Conservation (phyloP, 129 eudicot genomes). For the Helichrysum umbraculigerum region DNA sequence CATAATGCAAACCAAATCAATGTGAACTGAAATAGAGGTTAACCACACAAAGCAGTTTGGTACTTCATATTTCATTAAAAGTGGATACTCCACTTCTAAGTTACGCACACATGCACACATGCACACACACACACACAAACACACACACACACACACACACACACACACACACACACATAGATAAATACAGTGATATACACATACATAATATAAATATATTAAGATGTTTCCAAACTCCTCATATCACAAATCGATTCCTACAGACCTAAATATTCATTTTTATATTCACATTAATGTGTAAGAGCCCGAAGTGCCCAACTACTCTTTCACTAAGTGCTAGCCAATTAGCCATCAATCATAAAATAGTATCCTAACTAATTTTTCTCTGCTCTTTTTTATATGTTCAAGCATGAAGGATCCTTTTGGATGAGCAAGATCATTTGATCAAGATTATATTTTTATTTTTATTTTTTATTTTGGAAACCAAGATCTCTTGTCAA, state of each 20-base stretch:
- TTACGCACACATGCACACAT: neutral
- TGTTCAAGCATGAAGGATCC: neutral
- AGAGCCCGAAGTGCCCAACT: neutral
- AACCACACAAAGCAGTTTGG: neutral
- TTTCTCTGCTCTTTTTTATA: neutral
- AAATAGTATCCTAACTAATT: neutral
- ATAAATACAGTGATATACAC: too few species aligned
- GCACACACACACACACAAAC: too few species aligned
- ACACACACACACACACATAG: neutral
- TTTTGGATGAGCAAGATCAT: neutral
- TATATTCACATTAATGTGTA: too few species aligned
- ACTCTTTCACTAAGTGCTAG: conserved; percentile 7
- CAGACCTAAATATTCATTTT: neutral
- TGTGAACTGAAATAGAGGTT: neutral
- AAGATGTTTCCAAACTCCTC: neutral
- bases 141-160: neutral
- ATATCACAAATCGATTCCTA: neutral
- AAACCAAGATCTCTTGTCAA: neutral
- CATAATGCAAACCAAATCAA: neutral
- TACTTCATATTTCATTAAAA: neutral
- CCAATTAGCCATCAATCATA: neutral
- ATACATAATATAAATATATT: too few species aligned
- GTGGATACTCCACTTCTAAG: neutral
- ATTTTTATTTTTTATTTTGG: neutral
- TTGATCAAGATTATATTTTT: neutral